Evolutionary conservation across 2,329 filamentous ascomycete genomes (phyloP).

Genomic region (Pseudocercospora macadamiae): DNA sequence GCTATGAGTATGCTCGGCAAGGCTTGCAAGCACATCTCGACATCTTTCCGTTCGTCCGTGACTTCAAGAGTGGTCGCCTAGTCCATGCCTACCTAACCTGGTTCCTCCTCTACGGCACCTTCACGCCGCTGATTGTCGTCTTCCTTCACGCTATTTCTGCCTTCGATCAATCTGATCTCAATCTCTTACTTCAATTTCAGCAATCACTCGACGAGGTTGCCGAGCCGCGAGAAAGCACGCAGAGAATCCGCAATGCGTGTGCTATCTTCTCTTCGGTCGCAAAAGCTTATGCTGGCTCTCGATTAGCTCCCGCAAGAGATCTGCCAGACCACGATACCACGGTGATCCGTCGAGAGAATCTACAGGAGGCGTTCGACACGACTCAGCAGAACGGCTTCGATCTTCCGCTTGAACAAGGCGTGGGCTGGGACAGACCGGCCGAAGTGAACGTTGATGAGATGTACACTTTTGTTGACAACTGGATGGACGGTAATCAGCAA

Average conservation of each 20-base stretch:
- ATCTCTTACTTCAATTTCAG: slow-evolving; percentile 16
- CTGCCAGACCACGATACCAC: neutral
- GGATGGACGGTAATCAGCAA: slow-evolving; percentile 22
- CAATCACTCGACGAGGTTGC: slow-evolving; percentile 11
- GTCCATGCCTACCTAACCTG: slow-evolving; percentile 17
- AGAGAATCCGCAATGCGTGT: slow-evolving; percentile 11
- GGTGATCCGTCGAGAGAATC: slow-evolving; percentile 7
- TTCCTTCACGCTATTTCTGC: slow-evolving; percentile 17
- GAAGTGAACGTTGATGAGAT: slow-evolving; percentile 17
- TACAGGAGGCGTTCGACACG: slow-evolving; percentile 16
- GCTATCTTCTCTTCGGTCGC: slow-evolving; percentile 18
- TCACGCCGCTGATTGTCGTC: slow-evolving; percentile 21
- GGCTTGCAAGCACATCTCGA: slow-evolving; percentile 14
- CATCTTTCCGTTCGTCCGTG: slow-evolving; percentile 10
- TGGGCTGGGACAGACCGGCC: slow-evolving; percentile 4
- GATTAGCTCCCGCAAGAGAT: neutral
- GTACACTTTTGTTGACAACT: slow-evolving; percentile 21
- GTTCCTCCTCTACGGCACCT: slow-evolving; percentile 16
- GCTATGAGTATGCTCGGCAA: slow-evolving; percentile 19
- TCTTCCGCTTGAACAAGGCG: neutral
- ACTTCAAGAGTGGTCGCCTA: slow-evolving; percentile 8
- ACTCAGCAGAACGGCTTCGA: neutral
- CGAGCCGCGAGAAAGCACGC: slow-evolving; percentile 11
- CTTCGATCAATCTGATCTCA: slow-evolving; percentile 15
- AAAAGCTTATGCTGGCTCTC: slow-evolving; percentile 15